Percentiles rank a stretch among this genome's conserved stretches.
These are phyloP conservation scores for Hemisphaericaspora xylofermentans DNA, from an alignment of 1,139 yeast genomes.

Conservation along the genomic window DNA sequence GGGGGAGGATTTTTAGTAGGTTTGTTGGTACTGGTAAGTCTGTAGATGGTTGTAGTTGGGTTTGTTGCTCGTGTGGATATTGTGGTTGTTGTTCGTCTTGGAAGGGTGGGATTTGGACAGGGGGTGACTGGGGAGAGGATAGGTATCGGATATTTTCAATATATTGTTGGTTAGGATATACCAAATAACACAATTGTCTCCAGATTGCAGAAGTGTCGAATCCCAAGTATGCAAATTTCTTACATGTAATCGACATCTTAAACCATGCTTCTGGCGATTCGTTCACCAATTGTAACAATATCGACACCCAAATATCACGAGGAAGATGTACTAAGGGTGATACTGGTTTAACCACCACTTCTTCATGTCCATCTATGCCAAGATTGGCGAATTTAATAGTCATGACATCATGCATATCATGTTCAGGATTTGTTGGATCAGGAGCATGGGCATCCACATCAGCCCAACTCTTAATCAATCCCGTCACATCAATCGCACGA, in stretches of 20 bases:
- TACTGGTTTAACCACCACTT: conserved; percentile 38
- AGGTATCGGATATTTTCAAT: conserved; percentile 33
- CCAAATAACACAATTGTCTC: conserved; percentile 52
- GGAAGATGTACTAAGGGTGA: conserved; percentile 61
- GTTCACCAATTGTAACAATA: conserved; percentile 53
- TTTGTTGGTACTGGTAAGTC: conserved; percentile 42
- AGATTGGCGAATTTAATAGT: conserved; percentile 33
- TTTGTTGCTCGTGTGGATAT: conserved; percentile 1
- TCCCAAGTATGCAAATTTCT: conserved; percentile 60
- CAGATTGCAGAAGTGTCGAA: conserved; percentile 55
- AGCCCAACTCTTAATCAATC: conserved; percentile 32
- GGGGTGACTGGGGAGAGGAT: no score
- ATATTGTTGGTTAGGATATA: conserved; percentile 59
- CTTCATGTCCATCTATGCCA: conserved; percentile 29
- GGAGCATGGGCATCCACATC: conserved; percentile 31
- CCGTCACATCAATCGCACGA: conserved; percentile 38
- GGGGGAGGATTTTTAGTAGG: conserved; percentile 41
- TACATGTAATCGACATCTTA: conserved; percentile 60
- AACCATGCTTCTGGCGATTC: conserved; percentile 68
- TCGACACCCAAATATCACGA: conserved; percentile 57
- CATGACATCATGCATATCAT: conserved; percentile 18
- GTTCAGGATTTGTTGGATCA: conserved; percentile 20
- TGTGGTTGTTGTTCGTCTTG: no score
- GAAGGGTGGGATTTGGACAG: no score
- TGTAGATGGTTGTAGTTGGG: neutral